These are phyloP conservation scores for Starmerella etchellsii DNA, from an alignment of 805 yeast genomes.

Conservation along the genomic window DNA sequence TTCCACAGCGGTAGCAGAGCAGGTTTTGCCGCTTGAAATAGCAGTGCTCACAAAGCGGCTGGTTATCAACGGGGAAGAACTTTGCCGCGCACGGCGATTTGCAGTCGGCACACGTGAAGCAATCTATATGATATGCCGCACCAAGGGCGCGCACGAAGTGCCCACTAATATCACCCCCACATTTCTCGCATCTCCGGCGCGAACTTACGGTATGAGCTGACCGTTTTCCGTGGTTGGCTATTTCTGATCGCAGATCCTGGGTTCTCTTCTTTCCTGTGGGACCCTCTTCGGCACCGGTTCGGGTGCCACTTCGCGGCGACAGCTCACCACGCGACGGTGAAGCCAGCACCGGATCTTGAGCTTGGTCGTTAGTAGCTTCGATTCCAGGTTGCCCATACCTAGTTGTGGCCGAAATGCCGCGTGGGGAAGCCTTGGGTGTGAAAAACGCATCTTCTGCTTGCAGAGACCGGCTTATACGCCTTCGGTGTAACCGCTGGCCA, in stretches of 20 bases:
- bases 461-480: constrained; percentile 15
- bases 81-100: constrained; percentile 67
- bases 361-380: no score
- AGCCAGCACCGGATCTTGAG: no score
- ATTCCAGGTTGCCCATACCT: no score
- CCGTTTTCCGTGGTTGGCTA: no score
- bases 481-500: constrained; percentile 14
- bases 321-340: no score
- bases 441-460: constrained; percentile 13
- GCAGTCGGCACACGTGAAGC: constrained; percentile 81
- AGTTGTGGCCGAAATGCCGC: no score
- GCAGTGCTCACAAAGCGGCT: constrained; percentile 80
- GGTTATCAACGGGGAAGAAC: constrained; percentile 65
- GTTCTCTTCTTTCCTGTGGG: no score
- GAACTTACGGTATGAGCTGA: constrained; percentile 5
- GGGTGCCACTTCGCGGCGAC: no score
- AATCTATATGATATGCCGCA: constrained; percentile 68
- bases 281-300: no score
- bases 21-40: constrained; percentile 75
- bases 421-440: constrained; percentile 14
- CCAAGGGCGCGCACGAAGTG: constrained; percentile 78
- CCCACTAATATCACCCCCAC: constrained; percentile 45
- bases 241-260: no score
- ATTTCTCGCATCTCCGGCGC: constrained; percentile 34
- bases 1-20: constrained; percentile 75